phyloP scores from a whole-genome alignment of 768 basidiomycete genomes.

The Pleurotus giganteus region DNA sequence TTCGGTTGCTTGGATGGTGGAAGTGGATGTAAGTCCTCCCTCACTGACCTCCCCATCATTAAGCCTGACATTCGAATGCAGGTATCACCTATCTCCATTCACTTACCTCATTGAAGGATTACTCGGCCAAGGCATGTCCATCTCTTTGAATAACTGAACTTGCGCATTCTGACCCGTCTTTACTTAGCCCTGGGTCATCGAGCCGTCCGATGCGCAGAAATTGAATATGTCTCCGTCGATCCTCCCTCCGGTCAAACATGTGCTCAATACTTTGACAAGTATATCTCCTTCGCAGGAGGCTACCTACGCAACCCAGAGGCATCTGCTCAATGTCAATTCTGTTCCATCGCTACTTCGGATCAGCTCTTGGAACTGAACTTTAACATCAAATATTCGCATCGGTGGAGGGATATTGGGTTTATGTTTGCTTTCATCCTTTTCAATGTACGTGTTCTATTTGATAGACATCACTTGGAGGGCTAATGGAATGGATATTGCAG shows the following conservation, averaged over 20 bases:
- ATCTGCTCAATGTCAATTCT: slow-evolving; percentile 51
- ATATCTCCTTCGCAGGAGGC: slow-evolving; percentile 51
- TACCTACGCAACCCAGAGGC: slow-evolving; percentile 56
- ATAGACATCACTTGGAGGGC: neutral
- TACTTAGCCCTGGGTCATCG: slow-evolving; percentile 54
- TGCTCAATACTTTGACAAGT: slow-evolving; percentile 44
- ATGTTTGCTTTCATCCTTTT: slow-evolving; percentile 45
- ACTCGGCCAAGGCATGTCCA: slow-evolving; percentile 39
- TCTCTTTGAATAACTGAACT: slow-evolving; percentile 28
- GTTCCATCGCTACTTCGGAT: slow-evolving; percentile 51
- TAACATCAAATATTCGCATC: slow-evolving; percentile 55
- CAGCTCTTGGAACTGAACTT: slow-evolving; percentile 52
- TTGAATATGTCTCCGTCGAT: slow-evolving; percentile 58
- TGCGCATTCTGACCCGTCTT: too few species aligned
- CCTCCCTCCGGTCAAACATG: slow-evolving; percentile 63
- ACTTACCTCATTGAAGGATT: slow-evolving; percentile 58
- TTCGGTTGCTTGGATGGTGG: slow-evolving; percentile 60
- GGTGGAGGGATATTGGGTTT: slow-evolving; percentile 53
- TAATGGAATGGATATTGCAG: slow-evolving; percentile 34
- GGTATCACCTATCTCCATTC: slow-evolving; percentile 46
- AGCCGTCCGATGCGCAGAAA: slow-evolving; percentile 49
- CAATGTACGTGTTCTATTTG: slow-evolving; percentile 32
- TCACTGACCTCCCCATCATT: too few species aligned
- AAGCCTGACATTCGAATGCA: slow-evolving; percentile 1
- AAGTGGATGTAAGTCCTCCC: slow-evolving; percentile 51